A percentile compares a stretch with the other conserved stretches of the same genome.
phyloP scores from a whole-genome alignment of 2,329 filamentous ascomycete genomes.

The Colletotrichum sp. region DNA sequence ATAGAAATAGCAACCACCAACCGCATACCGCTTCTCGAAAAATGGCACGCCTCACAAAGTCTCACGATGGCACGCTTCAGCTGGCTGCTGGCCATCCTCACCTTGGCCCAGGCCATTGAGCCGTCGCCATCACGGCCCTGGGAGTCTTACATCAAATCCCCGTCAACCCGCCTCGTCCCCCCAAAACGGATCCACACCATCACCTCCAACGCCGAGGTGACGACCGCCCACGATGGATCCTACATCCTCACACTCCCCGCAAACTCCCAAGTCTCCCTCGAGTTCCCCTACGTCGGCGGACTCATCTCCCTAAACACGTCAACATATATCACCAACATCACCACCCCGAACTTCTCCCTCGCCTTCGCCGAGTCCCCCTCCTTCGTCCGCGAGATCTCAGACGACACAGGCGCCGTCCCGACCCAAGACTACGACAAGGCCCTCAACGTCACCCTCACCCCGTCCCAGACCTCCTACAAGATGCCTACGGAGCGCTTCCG shows the following conservation, averaged over 20 bases:
- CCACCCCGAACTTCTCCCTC: slow-evolving; percentile 24
- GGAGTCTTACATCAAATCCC: slow-evolving; percentile 12
- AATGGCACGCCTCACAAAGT: background rate
- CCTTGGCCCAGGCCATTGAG: background rate
- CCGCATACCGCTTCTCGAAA: background rate
- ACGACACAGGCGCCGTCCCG: slow-evolving; percentile 26
- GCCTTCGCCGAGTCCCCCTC: slow-evolving; percentile 27
- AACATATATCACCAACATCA: background rate
- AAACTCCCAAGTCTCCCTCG: slow-evolving; percentile 18
- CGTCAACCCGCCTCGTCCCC: slow-evolving; percentile 4
- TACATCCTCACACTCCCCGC: background rate
- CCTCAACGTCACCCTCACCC: slow-evolving; percentile 22
- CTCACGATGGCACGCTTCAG: background rate
- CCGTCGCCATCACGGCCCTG: background rate
- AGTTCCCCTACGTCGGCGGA: slow-evolving; percentile 24
- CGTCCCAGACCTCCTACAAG: background rate
- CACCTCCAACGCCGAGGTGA: slow-evolving; percentile 2
- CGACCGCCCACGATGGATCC: background rate
- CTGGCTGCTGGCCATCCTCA: background rate
- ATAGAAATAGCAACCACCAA: background rate
- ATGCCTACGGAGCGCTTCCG: slow-evolving; percentile 37
- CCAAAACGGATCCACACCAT: slow-evolving; percentile 10
- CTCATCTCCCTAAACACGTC: slow-evolving; percentile 10
- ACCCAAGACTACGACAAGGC: slow-evolving; percentile 27
- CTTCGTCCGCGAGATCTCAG: slow-evolving; percentile 27